Evolutionary conservation across 495 filamentous ascomycete species (phyloP).

Genomic region (Mytilinidion resinicola): DNA sequence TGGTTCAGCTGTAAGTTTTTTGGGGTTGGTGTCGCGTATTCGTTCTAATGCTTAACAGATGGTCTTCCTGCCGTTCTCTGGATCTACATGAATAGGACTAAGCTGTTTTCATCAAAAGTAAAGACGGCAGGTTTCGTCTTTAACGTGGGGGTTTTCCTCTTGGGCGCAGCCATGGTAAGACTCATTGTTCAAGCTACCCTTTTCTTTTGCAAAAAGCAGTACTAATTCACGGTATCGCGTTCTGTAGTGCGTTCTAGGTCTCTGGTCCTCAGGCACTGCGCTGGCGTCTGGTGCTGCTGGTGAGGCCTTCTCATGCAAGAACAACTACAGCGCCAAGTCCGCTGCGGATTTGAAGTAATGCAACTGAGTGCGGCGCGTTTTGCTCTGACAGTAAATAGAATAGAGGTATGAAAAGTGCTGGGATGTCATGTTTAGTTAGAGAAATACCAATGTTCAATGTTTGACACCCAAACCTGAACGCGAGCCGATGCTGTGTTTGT

Average conservation of each 20-base stretch:
- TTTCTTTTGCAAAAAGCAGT: background rate
- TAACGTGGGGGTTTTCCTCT: slow-evolving; percentile 7
- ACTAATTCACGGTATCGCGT: background rate
- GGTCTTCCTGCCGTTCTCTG: slow-evolving; percentile 16
- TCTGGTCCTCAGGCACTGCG: slow-evolving; percentile 16
- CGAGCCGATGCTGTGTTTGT: too few species aligned
- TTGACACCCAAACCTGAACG: too few species aligned
- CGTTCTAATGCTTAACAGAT: slow-evolving; percentile 2
- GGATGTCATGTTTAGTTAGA: too few species aligned
- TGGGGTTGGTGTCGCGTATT: background rate
- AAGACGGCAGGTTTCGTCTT: slow-evolving; percentile 9
- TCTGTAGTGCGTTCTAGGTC: slow-evolving; percentile 13
- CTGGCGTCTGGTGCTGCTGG: slow-evolving; percentile 13
- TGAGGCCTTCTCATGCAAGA: slow-evolving; percentile 16
- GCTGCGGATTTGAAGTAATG: background rate
- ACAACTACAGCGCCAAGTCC: slow-evolving; percentile 8
- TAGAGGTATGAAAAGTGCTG: too few species aligned
- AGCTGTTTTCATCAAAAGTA: background rate
- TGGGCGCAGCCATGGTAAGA: slow-evolving; percentile 23
- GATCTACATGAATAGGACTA: slow-evolving; percentile 18
- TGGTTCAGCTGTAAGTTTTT: slow-evolving; percentile 24
- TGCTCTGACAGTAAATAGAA: too few species aligned
- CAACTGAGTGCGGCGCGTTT: background rate
- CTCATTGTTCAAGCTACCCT: background rate
- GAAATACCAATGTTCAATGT: too few species aligned